Evolutionary conservation across 352 stramenopile species (phyloP).

Genomic region (Phytopythium oedochilum): DNA sequence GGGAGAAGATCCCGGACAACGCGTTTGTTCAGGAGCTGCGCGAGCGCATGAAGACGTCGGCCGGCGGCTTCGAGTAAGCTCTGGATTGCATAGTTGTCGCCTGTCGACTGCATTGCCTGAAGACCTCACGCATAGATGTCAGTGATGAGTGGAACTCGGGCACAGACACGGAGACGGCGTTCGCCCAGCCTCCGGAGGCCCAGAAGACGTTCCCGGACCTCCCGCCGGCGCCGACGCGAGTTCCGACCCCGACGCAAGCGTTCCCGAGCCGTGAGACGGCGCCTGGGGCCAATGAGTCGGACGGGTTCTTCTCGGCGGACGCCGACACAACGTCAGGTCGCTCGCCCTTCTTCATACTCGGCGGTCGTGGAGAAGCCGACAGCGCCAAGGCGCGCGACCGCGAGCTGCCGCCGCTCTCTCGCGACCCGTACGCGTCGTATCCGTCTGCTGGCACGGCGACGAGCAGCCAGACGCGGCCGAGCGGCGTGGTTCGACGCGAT

Average conservation of each 20-base stretch:
- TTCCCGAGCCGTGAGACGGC: neutral
- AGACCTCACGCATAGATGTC: no score
- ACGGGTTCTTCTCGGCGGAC: conserved; percentile 13
- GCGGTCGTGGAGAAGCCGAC: neutral
- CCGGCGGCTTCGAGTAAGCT: conserved; percentile 32
- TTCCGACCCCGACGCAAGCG: conserved; percentile 2
- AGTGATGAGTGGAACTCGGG: conserved; percentile 54
- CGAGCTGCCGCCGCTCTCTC: conserved; percentile 25
- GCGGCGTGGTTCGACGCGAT: conserved; percentile 20
- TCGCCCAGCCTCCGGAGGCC: no score
- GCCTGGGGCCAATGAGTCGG: conserved; percentile 11
- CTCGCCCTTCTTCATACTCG: conserved; percentile 50
- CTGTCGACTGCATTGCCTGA: no score
- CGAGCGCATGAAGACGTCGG: conserved; percentile 40
- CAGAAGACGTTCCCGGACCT: no score
- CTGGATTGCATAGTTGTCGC: no score
- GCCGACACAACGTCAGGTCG: conserved; percentile 12
- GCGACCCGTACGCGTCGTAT: conserved; percentile 28
- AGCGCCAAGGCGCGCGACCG: conserved; percentile 5
- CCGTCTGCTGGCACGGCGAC: conserved; percentile 11
- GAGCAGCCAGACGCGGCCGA: neutral
- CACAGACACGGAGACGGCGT: conserved; percentile 3
- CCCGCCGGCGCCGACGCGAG: neutral
- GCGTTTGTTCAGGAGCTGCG: conserved; percentile 48
- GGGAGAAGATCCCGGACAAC: conserved; percentile 38